phyloP scores from a whole-genome alignment of 2,329 filamentous ascomycete species.

The Aspergillus sclerotialis region DNA sequence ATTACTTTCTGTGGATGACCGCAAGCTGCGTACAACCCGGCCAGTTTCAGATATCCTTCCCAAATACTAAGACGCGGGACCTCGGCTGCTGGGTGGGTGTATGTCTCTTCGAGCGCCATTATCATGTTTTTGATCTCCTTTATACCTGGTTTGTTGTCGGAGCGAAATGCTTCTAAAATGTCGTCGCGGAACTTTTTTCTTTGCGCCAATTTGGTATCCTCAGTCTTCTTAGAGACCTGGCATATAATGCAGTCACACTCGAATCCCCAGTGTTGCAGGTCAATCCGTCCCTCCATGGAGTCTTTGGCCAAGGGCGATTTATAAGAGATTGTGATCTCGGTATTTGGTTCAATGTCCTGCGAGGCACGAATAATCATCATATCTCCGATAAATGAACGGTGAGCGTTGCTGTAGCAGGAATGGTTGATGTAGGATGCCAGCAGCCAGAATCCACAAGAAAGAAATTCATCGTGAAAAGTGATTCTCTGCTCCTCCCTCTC shows the following conservation, averaged over 20 bases:
- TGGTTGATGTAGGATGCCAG: constrained; percentile 49
- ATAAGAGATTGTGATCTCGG: constrained; percentile 44
- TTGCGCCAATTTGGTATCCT: constrained; percentile 5
- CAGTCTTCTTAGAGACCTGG: constrained; percentile 7
- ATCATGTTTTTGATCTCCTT: constrained; percentile 10
- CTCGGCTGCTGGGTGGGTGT: constrained; percentile 12
- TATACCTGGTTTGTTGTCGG: neutral
- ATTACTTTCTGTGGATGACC: constrained; percentile 9
- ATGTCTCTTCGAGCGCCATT: constrained; percentile 13
- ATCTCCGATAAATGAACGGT: constrained; percentile 48
- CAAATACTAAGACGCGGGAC: constrained; percentile 18
- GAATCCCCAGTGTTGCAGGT: constrained; percentile 18
- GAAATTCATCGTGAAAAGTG: constrained; percentile 1
- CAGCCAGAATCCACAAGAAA: constrained; percentile 42
- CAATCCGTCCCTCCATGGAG: neutral
- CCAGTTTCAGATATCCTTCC: constrained; percentile 11
- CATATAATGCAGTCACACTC: constrained; percentile 17
- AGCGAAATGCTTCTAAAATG: constrained; percentile 1
- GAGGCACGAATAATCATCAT: constrained; percentile 46
- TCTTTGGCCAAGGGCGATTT: constrained; percentile 8
- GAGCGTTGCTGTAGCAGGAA: constrained; percentile 42
- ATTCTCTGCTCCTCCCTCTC: neutral
- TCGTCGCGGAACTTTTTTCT: constrained; percentile 7
- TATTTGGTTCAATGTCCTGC: constrained; percentile 33
- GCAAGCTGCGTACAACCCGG: constrained; percentile 6